A percentile compares a stretch with the other conserved stretches of the same genome.
Evolutionary conservation across 179 eudicot species (phyloP).

Genomic region (Heliamphora pulchella): DNA sequence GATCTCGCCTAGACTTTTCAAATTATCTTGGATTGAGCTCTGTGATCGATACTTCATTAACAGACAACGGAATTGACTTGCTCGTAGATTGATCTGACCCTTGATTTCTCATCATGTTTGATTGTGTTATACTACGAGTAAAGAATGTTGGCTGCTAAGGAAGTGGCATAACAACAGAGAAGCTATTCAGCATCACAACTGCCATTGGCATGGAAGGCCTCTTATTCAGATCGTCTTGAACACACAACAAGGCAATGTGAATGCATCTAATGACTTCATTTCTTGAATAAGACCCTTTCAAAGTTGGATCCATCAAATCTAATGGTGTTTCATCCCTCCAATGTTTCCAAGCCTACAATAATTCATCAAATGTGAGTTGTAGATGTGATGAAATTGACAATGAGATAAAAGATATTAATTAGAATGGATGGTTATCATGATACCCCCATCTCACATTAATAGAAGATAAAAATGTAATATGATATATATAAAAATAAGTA

Average conservation of each 20-base stretch:
- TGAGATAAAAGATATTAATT: not conserved
- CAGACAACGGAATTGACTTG: not conserved
- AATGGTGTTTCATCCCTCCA: conserved; percentile 37
- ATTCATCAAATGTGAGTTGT: not conserved
- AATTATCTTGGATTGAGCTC: not conserved
- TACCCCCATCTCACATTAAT: too few species aligned
- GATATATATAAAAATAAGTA: too few species aligned
- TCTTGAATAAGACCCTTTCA: too few species aligned
- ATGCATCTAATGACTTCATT: too few species aligned
- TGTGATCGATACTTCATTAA: too few species aligned
- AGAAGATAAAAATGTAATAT: too few species aligned
- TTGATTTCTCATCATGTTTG: not conserved
- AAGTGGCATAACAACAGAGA: conserved; percentile 15
- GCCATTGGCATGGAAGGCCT: conserved; percentile 35
- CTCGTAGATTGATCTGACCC: conserved; percentile 10
- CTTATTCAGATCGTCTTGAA: conserved; percentile 35
- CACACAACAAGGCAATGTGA: conserved; percentile 38
- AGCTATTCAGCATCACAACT: conserved; percentile 25
- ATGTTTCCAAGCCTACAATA: conserved; percentile 39
- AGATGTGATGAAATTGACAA: not conserved
- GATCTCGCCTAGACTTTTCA: not conserved
- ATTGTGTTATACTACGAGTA: not conserved
- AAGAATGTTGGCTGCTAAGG: conserved; percentile 23
- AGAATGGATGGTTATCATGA: too few species aligned
- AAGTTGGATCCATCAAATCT: too few species aligned